phyloP scores from a whole-genome alignment of 1,139 yeast species.

The Taphrina sp. region DNA sequence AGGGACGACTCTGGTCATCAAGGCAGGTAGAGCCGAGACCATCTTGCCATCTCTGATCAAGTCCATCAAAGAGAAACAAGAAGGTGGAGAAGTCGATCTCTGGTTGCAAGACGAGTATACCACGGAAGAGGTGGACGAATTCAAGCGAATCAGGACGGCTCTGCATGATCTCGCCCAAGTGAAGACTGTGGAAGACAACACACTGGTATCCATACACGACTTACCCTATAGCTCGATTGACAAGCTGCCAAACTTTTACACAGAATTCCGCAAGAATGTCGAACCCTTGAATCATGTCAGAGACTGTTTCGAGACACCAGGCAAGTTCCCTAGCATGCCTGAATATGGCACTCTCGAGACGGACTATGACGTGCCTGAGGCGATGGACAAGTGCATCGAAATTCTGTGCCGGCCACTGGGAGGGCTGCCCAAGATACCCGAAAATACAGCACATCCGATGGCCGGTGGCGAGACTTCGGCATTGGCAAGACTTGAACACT shows the following conservation, averaged over 20 bases:
- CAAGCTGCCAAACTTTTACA: slow-evolving; percentile 24
- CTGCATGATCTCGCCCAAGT: slow-evolving; percentile 1
- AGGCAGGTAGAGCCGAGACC: slow-evolving; percentile 17
- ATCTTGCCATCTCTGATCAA: slow-evolving; percentile 6
- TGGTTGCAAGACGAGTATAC: slow-evolving; percentile 31
- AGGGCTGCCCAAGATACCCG: slow-evolving; percentile 10
- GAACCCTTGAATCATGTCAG: slow-evolving; percentile 23
- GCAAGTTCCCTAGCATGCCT: slow-evolving; percentile 9
- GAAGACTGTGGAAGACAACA: slow-evolving; percentile 21
- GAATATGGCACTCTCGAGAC: slow-evolving; percentile 5
- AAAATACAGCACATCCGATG: slow-evolving; percentile 28
- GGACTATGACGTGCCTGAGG: slow-evolving; percentile 18
- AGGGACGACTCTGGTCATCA: slow-evolving; percentile 4
- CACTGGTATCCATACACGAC: slow-evolving; percentile 20
- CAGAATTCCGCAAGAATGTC: slow-evolving; percentile 29
- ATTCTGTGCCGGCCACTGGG: slow-evolving; percentile 25
- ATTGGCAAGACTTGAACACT: slow-evolving; percentile 17
- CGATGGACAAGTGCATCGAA: slow-evolving; percentile 13
- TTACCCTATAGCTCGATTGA: slow-evolving; percentile 17
- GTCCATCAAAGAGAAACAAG: slow-evolving; percentile 1
- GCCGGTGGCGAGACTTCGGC: slow-evolving; percentile 23
- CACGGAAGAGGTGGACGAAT: slow-evolving; percentile 16
- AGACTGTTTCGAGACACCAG: slow-evolving; percentile 17
- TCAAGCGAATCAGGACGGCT: slow-evolving; percentile 1
- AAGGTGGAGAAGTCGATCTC: slow-evolving; percentile 7